phyloP scores from a whole-genome alignment of 257 asterid genomes.

The Ballota nigra region DNA sequence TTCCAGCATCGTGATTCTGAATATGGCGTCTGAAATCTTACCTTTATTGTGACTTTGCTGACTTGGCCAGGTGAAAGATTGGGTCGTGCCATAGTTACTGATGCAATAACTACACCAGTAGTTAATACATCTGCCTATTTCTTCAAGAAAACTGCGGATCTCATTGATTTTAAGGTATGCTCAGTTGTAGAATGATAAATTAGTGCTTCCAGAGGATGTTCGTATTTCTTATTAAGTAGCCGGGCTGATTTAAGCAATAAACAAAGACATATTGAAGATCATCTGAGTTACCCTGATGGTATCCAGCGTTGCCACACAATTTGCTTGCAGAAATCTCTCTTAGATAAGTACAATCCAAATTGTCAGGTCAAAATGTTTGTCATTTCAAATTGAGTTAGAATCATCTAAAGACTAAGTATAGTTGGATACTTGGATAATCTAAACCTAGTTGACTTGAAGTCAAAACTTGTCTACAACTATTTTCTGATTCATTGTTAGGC shows the following conservation, averaged over 20 bases:
- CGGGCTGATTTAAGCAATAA: background rate
- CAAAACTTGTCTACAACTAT: background rate
- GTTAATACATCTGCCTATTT: conserved; percentile 89
- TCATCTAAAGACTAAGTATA: background rate
- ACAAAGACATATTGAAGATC: background rate
- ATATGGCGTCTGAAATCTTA: background rate
- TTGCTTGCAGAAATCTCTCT: background rate
- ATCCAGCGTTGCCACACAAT: background rate
- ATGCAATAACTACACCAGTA: conserved; percentile 89
- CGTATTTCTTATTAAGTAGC: background rate
- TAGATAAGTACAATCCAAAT: background rate
- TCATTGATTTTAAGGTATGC: conserved; percentile 85
- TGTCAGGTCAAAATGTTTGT: background rate
- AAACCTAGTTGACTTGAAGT: background rate
- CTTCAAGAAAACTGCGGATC: conserved; percentile 84
- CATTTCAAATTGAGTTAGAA: background rate
- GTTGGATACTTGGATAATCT: background rate
- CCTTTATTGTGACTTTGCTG: background rate
- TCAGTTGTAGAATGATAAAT: background rate
- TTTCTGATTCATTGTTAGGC: background rate
- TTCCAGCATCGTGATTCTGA: background rate
- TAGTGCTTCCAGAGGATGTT: background rate
- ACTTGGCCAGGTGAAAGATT: conserved; percentile 76
- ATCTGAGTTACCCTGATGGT: background rate
- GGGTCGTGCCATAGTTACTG: conserved; percentile 77